Evolutionary conservation across 2,329 filamentous ascomycete genomes (phyloP).

Genomic region (Aspergillus phoenicis): DNA sequence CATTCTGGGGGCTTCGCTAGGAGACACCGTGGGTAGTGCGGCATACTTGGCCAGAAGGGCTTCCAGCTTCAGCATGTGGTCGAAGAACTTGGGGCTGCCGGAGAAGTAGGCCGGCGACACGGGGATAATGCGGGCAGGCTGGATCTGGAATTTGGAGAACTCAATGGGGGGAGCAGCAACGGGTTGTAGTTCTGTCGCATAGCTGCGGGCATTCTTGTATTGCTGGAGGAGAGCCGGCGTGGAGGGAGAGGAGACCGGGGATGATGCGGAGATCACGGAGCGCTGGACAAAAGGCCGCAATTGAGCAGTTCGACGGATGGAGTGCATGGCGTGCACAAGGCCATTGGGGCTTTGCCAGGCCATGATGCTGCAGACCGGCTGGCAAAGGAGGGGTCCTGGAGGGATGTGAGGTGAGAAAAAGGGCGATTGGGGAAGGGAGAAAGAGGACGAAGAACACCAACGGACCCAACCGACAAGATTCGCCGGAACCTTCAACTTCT

Average conservation of each 20-base stretch:
- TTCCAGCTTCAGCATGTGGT: conserved; percentile 75
- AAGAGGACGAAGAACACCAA: not conserved
- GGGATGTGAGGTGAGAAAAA: not conserved
- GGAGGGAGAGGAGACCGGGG: conserved; percentile 20
- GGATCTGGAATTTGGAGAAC: conserved; percentile 31
- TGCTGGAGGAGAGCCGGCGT: conserved; percentile 15
- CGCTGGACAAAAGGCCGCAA: conserved; percentile 50
- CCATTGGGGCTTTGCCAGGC: conserved; percentile 41
- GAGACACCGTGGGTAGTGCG: conserved; percentile 68
- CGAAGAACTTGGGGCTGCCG: conserved; percentile 79
- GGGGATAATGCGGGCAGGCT: conserved; percentile 74
- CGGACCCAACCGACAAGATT: not conserved
- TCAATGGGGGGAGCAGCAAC: conserved; percentile 39
- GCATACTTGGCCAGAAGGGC: conserved; percentile 71
- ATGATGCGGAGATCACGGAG: conserved; percentile 21
- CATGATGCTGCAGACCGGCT: conserved; percentile 31
- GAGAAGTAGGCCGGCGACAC: conserved; percentile 94
- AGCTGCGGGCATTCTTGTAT: conserved; percentile 27
- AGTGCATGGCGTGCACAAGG: conserved; percentile 39
- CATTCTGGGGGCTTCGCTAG: conserved; percentile 69
- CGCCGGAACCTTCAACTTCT: conserved; percentile 11
- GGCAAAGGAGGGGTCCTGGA: conserved; percentile 14
- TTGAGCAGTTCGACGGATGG: conserved; percentile 33
- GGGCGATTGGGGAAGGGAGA: not conserved
- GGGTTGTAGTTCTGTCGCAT: conserved; percentile 31